Evolutionary conservation across 805 yeast genomes (phyloP).

Genomic region (Candida coleopterorum): DNA sequence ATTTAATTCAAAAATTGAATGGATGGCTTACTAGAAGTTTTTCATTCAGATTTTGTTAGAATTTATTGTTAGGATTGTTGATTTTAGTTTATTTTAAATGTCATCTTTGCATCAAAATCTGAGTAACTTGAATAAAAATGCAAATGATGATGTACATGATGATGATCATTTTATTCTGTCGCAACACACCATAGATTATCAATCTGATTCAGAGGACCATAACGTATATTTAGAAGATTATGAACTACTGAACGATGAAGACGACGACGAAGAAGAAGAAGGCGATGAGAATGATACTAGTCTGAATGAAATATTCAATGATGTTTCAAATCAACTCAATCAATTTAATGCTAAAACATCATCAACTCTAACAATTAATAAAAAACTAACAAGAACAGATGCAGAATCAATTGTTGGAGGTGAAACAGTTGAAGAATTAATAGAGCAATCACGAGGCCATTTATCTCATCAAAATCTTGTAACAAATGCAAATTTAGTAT

Average conservation of each 20-base stretch:
- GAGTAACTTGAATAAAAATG: background rate
- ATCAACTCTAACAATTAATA: background rate
- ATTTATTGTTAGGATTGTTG: too few species aligned
- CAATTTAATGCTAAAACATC: background rate
- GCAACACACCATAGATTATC: constrained; percentile 8
- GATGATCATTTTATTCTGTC: constrained; percentile 6
- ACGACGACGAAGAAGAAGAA: constrained; percentile 8
- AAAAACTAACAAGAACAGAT: constrained; percentile 22
- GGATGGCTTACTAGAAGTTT: too few species aligned
- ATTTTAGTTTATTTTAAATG: background rate
- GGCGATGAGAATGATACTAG: background rate
- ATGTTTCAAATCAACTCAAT: background rate
- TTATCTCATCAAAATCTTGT: constrained; percentile 10
- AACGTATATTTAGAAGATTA: constrained; percentile 5
- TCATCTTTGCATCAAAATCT: background rate
- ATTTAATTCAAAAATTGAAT: too few species aligned
- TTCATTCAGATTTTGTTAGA: too few species aligned
- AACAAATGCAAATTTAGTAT: constrained; percentile 13
- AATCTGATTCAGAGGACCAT: background rate
- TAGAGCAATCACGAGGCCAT: background rate
- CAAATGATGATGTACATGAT: background rate
- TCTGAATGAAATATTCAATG: background rate
- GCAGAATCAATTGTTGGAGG: constrained; percentile 54
- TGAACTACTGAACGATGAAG: constrained; percentile 9
- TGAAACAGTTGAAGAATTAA: constrained; percentile 13